Evolutionary conservation across 805 yeast genomes (phyloP), one percentile per base, ranked within the genome.

Genomic region (Candida arabinofermentans): DNA sequence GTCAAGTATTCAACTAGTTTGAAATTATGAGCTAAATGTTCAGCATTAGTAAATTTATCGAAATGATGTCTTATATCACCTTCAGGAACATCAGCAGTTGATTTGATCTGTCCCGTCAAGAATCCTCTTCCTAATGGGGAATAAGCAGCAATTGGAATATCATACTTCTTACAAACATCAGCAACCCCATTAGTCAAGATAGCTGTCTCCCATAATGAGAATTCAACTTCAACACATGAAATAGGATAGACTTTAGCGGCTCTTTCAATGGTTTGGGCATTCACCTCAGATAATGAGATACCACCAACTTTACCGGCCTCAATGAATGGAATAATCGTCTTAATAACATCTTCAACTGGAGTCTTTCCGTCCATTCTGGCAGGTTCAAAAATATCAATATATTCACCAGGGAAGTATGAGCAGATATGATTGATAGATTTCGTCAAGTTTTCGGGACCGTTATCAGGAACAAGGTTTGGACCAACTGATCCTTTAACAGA

Each of bases 81-180:
- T 33, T 67, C 67, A 12, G 80, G 75, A 27, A 83, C 54, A 41
- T 77, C 81, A 0, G 61, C 53, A 17, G 63, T 52, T 5, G 72
- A 61, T 21, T 63, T 77, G 40, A 80, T 62, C 26, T 55, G 47
- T 42, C 93, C 95, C 3, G 91, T 81, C 41, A 89, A 70, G 46
- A 82, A 66, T 1, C 96, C 96, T 54, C 86, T 73, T 8, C 89
- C 83, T 41, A 89, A 69, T 24, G 96, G 96, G 24, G 95, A 83
- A 63, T 89, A 89, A 21, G 89, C 86, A 43, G 86, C 69, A 24
- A 86, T 67, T 12, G 93, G 83, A 42, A 89, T 74, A 13, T 69
- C 69, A 26, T 71, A 62, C 46, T 81, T 77, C 17, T 75, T 71
- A 48, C 83, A 77, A 5, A 74, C 71, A 3, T 71, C 75, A 47